Percentiles rank a stretch among this genome's conserved stretches.
phyloP scores from a whole-genome alignment of 768 basidiomycete genomes.

The Tricholoma sp. region DNA sequence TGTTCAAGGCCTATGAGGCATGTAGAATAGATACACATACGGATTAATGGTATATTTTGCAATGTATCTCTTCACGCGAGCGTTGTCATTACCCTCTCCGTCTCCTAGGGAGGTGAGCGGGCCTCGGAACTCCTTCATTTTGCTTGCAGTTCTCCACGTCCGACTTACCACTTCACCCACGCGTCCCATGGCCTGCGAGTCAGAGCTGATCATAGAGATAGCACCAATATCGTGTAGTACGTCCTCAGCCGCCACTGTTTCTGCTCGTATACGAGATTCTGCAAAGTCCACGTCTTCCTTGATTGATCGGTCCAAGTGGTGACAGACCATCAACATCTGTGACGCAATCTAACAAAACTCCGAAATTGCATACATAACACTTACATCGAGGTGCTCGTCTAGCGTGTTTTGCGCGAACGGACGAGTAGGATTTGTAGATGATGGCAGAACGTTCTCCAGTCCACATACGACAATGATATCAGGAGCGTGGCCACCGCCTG shows the following conservation, averaged over 20 bases:
- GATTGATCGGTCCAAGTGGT: conserved; percentile 89
- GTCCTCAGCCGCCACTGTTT: conserved; percentile 97
- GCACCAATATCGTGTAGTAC: conserved; percentile 90
- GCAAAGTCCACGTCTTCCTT: conserved; percentile 94
- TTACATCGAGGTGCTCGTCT: conserved; percentile 94
- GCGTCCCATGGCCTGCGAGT: conserved; percentile 97
- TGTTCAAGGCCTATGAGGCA: neutral
- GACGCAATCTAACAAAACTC: neutral
- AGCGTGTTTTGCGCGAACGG: conserved; percentile 90
- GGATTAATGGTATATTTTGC: conserved; percentile 98
- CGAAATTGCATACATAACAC: conserved; percentile 17
- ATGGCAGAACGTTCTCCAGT: conserved; percentile 83
- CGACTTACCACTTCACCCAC: conserved; percentile 91
- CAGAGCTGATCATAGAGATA: conserved; percentile 94
- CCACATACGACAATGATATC: conserved; percentile 98
- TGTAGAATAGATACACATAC: conserved; percentile 40
- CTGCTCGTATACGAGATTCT: conserved; percentile 92
- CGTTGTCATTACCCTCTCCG: conserved; percentile 68
- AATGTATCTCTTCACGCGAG: conserved; percentile 89
- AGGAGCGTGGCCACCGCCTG: conserved; percentile 92
- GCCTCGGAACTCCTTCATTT: conserved; percentile 79
- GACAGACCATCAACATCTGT: conserved; percentile 99
- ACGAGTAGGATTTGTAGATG: conserved; percentile 95
- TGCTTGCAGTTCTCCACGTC: conserved; percentile 97
- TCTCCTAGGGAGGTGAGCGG: conserved; percentile 71